Evolutionary conservation across 495 filamentous ascomycete genomes (phyloP), one percentile per base, ranked within the genome.

Genomic region (Tuber borchii): DNA sequence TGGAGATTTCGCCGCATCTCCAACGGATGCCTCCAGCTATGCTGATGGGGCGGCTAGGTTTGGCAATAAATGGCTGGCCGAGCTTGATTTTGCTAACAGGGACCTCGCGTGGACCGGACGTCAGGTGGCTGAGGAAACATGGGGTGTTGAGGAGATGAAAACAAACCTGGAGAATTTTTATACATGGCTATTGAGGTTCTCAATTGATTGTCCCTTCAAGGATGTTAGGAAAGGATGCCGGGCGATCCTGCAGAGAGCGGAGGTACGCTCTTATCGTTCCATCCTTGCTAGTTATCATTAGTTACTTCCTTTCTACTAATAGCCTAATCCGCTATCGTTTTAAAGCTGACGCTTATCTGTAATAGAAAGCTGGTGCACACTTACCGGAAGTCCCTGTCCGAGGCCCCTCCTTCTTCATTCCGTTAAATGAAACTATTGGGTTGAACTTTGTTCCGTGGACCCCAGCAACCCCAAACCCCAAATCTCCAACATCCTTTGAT

Each of bases 201-300:
- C 78, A 39, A 78, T 79, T 31, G 78, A 79, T 68, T 79, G 78
- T 22, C 78, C 78, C n/a, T 79, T 79, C 73, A 79, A 79, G 61
- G 78, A 79, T 34, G 78, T 79, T 34, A 75, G 78, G 65, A 79
- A 79, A 44, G 78, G 77, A 69, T 79, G 78, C 61, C 79, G 78
- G 70, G 73, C 78, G 70, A 79, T 79, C 78, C 73, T 79, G 20
- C 72, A 79, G 61, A 61, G 78, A 76, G 76, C 78, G 22, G 78
- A 79, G 78, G 78, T 79, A 79, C 72, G 43, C 45, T 56, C 16
- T 72, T 19, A 51, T 37, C 48, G 42, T 43, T 31, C 46, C 26
- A 34, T 71, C 26, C 69, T 73, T 70, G 17, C 8, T 61, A 19
- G 26, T 65, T 19, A 65, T 34, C 26, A 31, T 34, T 19, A 17